These are phyloP conservation scores for Solanum pimpinellifolium DNA, from an alignment of 257 asterid genomes.

Conservation along the genomic window DNA sequence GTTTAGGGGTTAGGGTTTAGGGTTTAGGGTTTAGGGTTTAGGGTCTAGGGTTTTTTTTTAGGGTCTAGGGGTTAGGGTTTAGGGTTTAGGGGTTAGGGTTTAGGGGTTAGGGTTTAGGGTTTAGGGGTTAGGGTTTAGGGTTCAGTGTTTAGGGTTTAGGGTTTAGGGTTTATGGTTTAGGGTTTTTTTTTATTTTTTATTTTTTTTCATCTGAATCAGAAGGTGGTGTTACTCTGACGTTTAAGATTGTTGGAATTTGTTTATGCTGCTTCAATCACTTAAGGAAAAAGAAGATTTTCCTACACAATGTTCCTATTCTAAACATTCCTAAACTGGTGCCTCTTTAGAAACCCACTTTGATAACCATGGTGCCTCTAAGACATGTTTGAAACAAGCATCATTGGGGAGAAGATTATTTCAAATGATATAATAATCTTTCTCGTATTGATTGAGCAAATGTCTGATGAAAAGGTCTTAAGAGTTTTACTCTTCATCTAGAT, in stretches of 20 bases:
- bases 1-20: too few species aligned
- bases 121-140: too few species aligned
- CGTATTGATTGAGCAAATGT: not conserved
- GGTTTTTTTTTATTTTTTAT: too few species aligned
- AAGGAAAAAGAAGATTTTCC: not conserved
- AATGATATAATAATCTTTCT: not conserved
- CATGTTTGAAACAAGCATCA: not conserved
- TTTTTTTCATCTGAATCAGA: not conserved
- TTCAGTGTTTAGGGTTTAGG: too few species aligned
- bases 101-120: too few species aligned
- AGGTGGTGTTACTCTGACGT: not conserved
- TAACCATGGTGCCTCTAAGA: not conserved
- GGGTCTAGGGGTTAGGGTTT: too few species aligned
- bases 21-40: too few species aligned
- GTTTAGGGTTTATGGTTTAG: too few species aligned
- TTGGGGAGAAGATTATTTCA: not conserved
- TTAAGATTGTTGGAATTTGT: not conserved
- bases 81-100: too few species aligned
- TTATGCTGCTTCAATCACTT: not conserved
- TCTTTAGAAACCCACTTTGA: not conserved
- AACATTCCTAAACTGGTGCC: not conserved
- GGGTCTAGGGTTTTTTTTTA: too few species aligned
- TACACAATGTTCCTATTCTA: not conserved
- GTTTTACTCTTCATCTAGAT: conserved; percentile 19
- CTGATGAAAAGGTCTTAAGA: not conserved